Base-by-base conservation (phyloP, 805 yeast species). In the Yamadazyma laniorum region DNA sequence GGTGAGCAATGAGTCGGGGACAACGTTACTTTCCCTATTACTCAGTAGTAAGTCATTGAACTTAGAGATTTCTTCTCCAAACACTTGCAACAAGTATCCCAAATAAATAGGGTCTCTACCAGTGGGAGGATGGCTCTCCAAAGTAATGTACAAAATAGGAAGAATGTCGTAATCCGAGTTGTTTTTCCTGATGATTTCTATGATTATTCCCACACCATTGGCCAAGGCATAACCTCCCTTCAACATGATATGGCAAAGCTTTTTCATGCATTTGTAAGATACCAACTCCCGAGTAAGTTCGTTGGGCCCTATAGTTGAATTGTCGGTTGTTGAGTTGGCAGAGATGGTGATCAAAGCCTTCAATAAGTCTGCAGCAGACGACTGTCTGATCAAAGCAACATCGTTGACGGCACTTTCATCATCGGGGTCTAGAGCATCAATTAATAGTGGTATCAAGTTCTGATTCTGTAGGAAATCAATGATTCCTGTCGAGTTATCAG, bases 161-260 rank as follows among this genome's bases (percentile, higher is more conserved):
- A 69, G 58, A 37, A 67, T 60, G 46, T 69, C 75, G 44, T 69
- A 69, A 47, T 69, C 75, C 14, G 72, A 65, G 44, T 69, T 69
- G 45, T 69, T 69, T 39, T 69, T 69, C 15, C 75, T 50, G 40
- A 69, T 69, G 34, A 69, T 67, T 40, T 69, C 75, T 38, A 69
- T 69, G 32, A 69, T 60, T 35, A 69, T 69, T 3, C 75, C 75
- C n/a, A 69, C 75, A 6, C 73, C 74, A 39, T 67, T 69, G n/a
- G 72, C 69, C 44, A 69, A 57, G 4, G 72, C 70, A 39, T 66
- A 65, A 3, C 73, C 72, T n/a, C 74, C 73, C 35, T 65, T 59
- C 27, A 68, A 54, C 75, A 69, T 69, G 32, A 65, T 59, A 22
- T 53, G 42, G 40, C 73, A 65, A 18, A 69, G 49, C 22, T 49